Base-by-base conservation (phyloP, 2,329 filamentous ascomycete species). In the Rutstroemia sydowiana region DNA sequence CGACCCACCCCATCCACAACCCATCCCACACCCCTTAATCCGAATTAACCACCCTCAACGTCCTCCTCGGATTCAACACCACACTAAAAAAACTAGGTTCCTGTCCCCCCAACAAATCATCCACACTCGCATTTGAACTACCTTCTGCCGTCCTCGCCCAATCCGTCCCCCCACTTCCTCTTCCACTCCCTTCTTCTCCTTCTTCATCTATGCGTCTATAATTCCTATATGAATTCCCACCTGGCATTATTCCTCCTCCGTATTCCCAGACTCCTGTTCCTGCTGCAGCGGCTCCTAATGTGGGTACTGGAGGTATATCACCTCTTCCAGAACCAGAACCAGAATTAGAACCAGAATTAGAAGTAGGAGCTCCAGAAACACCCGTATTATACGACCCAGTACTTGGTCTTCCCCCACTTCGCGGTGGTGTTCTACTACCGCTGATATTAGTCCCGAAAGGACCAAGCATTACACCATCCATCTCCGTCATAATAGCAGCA, bases 61-160 rank as follows among this genome's bases (percentile, higher is more conserved):
- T 87, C 62, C 84, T 71, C 61, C 83, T 73, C 20, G 84, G 84
- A 55, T 83, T 84, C 67, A 88, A 67, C 61, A 87, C 69, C 26
- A 87, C 82, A 45, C 76, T 85, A 66, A 86, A 81, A 68, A 88
- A 89, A 53, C 77, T 85, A 54, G 85, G 85, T 65, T 88, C 82
- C 55, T 82, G 75, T 0, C 78, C 80, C 3, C 71, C 73, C 14
- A 85, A 62, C 56, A 87, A 61, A 60, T 84, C 80, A 51, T 82
- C 80, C 36, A 68, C 68, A 18, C 62, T 60, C 46, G 65, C 67
- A 47, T 66, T 70, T 20, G 63, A 65, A 3, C 65, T 70, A 21
- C 63, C 66, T 11, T 68, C 70, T 3, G 66, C 41, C 23, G 34
- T 48, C 30, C 51, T 31, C 18, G 23, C 48, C 23, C 36, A n/a